phyloP scores from a whole-genome alignment of 1,284 basidiomycete genomes.

The Veloboletus limbatus region DNA sequence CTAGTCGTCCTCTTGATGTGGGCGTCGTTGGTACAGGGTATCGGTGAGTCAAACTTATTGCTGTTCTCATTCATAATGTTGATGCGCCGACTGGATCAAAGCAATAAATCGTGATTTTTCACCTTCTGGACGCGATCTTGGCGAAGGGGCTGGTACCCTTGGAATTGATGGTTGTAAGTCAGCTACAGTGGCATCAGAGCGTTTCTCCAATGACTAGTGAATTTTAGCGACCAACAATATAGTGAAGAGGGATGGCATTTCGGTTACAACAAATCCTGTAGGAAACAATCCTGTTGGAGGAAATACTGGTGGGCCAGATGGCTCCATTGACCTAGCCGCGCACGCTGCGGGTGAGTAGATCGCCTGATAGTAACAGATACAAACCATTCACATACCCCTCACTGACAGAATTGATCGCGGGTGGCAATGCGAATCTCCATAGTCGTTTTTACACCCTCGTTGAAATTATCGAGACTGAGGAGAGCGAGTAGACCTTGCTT shows the following conservation, averaged over 20 bases:
- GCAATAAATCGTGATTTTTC: constrained; percentile 5
- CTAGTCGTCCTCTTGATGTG: constrained; percentile 7
- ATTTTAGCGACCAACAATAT: not conserved
- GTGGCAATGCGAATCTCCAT: not conserved
- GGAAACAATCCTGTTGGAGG: too few species aligned
- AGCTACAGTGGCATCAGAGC: not conserved
- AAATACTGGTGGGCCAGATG: too few species aligned
- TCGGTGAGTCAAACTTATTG: constrained; percentile 6
- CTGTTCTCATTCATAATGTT: not conserved
- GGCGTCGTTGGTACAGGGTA: constrained; percentile 8
- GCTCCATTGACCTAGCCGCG: too few species aligned
- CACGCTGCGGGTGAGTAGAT: constrained; percentile 6
- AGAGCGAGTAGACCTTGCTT: constrained; percentile 5
- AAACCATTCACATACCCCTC: not conserved
- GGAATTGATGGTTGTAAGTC: constrained; percentile 3
- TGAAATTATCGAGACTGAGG: constrained; percentile 4
- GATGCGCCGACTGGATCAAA: not conserved
- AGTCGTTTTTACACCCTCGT: constrained; percentile 13
- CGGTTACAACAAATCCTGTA: too few species aligned
- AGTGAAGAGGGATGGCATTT: not conserved
- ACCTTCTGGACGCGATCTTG: not conserved
- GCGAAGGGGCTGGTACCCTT: not conserved
- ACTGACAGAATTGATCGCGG: too few species aligned
- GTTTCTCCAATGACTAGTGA: not conserved
- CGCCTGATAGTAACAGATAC: not conserved